A percentile compares a stretch with the other conserved stretches of the same genome.
Conservation (phyloP, 257 asterid species). For the Agastache rugosa region DNA sequence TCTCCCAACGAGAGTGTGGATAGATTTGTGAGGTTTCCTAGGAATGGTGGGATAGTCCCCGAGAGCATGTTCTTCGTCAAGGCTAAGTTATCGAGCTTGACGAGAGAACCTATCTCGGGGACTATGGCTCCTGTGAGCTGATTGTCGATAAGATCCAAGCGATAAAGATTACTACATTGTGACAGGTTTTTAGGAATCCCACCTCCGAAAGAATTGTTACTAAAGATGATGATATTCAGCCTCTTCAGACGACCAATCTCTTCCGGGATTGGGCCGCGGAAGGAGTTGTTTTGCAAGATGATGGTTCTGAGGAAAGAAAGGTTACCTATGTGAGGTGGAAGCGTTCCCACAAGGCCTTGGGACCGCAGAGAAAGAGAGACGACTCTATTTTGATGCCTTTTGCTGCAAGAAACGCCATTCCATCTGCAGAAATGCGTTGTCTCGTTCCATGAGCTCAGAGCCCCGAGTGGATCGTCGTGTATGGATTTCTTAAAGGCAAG, state of each 20-base stretch:
- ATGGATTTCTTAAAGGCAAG: neutral
- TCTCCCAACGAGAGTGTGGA: accelerated
- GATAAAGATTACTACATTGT: neutral
- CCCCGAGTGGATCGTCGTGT: neutral
- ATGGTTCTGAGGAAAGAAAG: slow-evolving; percentile 1
- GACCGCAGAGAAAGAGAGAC: neutral
- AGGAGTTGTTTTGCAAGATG: neutral
- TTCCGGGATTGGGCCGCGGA: too few relatives aligned
- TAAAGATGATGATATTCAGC: too few relatives aligned
- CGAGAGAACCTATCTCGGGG: neutral
- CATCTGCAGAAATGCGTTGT: neutral
- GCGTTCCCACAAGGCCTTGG: neutral
- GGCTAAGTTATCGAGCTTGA: neutral
- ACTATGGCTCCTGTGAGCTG: neutral
- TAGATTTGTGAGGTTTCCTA: neutral
- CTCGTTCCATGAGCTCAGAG: slow-evolving; percentile 6
- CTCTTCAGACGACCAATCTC: too few relatives aligned
- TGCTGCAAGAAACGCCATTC: slow-evolving; percentile 2
- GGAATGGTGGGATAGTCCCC: neutral
- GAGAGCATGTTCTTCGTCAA: neutral
- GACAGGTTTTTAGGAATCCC: neutral
- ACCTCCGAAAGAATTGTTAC: neutral
- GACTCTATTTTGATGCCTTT: neutral
- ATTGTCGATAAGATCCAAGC: neutral
- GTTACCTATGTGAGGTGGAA: slow-evolving; percentile 18